Evolutionary conservation across 2,329 filamentous ascomycete genomes (phyloP).

Genomic region (Fusarium euwallaceae): DNA sequence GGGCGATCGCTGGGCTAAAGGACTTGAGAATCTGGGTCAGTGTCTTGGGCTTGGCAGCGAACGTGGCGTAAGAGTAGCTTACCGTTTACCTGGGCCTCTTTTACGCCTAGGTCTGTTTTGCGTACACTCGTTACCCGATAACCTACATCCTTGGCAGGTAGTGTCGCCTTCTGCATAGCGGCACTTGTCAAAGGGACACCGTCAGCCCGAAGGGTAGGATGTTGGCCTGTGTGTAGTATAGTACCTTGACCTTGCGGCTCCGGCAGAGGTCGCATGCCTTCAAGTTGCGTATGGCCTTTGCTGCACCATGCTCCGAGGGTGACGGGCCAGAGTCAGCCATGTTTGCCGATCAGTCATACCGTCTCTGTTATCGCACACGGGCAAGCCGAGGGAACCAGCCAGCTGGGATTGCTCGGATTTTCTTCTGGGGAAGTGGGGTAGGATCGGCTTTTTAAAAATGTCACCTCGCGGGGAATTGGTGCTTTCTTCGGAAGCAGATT

Average conservation of each 20-base stretch:
- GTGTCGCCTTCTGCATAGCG: not conserved
- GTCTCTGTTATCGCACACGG: not conserved
- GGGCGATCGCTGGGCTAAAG: not conserved
- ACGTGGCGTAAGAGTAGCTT: not conserved
- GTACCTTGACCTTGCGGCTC: not conserved
- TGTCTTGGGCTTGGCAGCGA: not conserved
- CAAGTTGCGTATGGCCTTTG: not conserved
- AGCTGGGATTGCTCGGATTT: not conserved
- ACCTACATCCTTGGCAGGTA: not conserved
- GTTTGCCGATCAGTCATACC: not conserved
- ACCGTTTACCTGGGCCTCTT: not conserved
- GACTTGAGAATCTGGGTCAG: not conserved
- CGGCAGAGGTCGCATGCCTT: not conserved
- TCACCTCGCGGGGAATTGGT: not conserved
- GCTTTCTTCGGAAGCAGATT: not conserved
- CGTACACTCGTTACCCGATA: not conserved
- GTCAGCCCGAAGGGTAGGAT: not conserved
- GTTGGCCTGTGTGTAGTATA: not conserved
- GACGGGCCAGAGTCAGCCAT: not conserved
- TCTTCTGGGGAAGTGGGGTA: constrained; percentile 1
- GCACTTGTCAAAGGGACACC: not conserved
- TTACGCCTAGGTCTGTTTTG: not conserved
- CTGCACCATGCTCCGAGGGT: not conserved
- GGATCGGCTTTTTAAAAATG: not conserved
- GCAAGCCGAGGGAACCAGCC: not conserved